Conservation (phyloP, 495 filamentous ascomycete species). For the Aspergillus indologenus region DNA sequence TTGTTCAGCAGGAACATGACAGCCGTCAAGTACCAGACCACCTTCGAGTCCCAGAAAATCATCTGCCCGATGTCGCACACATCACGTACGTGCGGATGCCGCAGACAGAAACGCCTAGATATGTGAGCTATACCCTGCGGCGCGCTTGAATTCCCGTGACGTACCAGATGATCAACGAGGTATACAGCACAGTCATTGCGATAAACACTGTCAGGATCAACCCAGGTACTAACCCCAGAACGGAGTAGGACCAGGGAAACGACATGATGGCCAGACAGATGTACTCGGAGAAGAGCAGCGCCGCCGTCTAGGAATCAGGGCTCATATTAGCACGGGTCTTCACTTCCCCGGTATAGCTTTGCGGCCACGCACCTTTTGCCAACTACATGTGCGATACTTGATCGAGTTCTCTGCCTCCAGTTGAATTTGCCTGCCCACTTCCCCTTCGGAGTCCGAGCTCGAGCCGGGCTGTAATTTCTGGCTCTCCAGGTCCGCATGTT, state of each 20-base stretch:
- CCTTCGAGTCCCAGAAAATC: slow-evolving; percentile 74
- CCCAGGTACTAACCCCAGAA: slow-evolving; percentile 82
- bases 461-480: slow-evolving; percentile 24
- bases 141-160: slow-evolving; percentile 14
- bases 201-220: slow-evolving; percentile 77
- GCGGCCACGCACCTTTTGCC: slow-evolving; percentile 65
- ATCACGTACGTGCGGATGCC: slow-evolving; percentile 83
- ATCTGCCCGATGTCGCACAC: slow-evolving; percentile 90
- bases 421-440: slow-evolving; percentile 70
- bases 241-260: slow-evolving; percentile 85
- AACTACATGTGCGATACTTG: slow-evolving; percentile 86
- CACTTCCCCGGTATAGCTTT: not conserved
- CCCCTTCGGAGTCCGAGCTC: slow-evolving; percentile 36
- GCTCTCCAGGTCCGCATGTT: slow-evolving; percentile 31
- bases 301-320: slow-evolving; percentile 61
- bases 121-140: slow-evolving; percentile 9
- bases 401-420: slow-evolving; percentile 75
- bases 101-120: slow-evolving; percentile 72
- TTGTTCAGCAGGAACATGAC: slow-evolving; percentile 91
- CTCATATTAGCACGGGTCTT: slow-evolving; percentile 3
- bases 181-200: slow-evolving; percentile 74
- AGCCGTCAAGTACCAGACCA: slow-evolving; percentile 80
- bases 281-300: slow-evolving; percentile 84
- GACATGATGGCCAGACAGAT: slow-evolving; percentile 95
- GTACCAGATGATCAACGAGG: slow-evolving; percentile 76